These are phyloP conservation scores for Fusarium luffae DNA, from an alignment of 2,329 filamentous ascomycete genomes.

Conservation along the genomic window DNA sequence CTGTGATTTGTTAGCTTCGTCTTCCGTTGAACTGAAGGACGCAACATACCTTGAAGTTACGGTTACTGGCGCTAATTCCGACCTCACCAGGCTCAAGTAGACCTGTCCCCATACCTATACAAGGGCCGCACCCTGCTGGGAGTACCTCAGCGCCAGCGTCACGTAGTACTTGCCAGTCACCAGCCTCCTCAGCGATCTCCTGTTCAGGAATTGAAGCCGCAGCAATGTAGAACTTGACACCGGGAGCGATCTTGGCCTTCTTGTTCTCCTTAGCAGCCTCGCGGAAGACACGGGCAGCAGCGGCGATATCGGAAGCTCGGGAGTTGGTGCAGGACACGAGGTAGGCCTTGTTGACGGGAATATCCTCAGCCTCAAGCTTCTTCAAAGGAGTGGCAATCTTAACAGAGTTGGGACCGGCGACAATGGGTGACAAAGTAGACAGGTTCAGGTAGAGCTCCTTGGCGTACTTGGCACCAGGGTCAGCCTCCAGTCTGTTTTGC, in stretches of 20 bases:
- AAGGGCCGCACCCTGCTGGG: conserved; percentile 81
- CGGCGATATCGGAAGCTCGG: conserved; percentile 80
- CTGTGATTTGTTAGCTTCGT: conserved; percentile 49
- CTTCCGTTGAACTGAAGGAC: not conserved
- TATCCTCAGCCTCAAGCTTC: conserved; percentile 78
- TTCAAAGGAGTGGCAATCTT: conserved; percentile 84
- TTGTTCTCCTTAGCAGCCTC: conserved; percentile 75
- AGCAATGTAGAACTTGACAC: conserved; percentile 89
- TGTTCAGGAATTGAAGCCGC: conserved; percentile 87
- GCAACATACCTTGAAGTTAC: conserved; percentile 21
- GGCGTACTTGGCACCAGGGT: conserved; percentile 82
- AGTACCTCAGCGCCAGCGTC: conserved; percentile 81
- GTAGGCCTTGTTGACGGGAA: conserved; percentile 85
- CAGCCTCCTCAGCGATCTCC: conserved; percentile 77
- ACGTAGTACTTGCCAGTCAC: conserved; percentile 86
- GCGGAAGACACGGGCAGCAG: conserved; percentile 83
- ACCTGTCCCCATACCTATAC: conserved; percentile 85
- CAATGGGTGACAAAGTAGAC: conserved; percentile 83
- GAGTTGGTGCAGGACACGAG: conserved; percentile 92
- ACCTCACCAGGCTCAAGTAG: conserved; percentile 87
- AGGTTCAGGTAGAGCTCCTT: conserved; percentile 87
- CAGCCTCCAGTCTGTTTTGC: conserved; percentile 73
- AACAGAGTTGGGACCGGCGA: conserved; percentile 90
- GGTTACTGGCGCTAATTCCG: conserved; percentile 73
- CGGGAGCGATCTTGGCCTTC: conserved; percentile 75